Base-by-base conservation (phyloP, 208 protist genomes). In the Acanthamoeba triangularis region DNA sequence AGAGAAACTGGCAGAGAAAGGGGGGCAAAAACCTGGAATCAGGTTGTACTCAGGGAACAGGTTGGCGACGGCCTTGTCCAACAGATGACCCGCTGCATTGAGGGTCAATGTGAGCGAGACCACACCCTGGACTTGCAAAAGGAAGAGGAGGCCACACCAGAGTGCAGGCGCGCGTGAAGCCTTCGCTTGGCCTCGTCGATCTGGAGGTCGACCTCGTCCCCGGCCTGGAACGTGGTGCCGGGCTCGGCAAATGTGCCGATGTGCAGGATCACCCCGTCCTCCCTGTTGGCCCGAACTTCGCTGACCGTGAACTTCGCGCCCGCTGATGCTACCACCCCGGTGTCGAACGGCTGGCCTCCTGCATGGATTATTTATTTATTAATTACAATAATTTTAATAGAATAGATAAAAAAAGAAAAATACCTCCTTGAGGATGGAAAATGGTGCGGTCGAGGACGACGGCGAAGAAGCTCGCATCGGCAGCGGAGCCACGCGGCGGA, bases 281-380 rank as follows among this genome's bases (percentile, higher is more conserved):
- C 52, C n/a, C 82, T 28, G 33, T 90, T 67, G 30, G 30, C 20
- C 1, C 82, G 82, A 23, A 67, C 56, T 65, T 90, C 82, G 25
- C 56, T 13, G 3, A 90, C 82, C 0, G 11, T n/a, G 82, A 90
- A 90, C n/a, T 35, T 20, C 30, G 47, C 37, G 8, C 6, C 7
- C 49, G 14, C 63, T 16, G 25, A 11, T 5, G 11, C 30, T 1
- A 90, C 63, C 49, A 30, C 25, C 1, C 82, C 82, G 10, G 82
- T 90, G 52, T 90, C 82, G 56, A 90, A 90, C n/a, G 82, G 82
- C 56, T 90, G 82, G 1, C 82, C 82, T 44, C 82, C 82, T 90
- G 82, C 28, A 49, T 1, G n/a, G 59, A 65, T 5, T 1, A 5
- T 65, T 65, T n/a, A n/a, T 65, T 3, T 65, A n/a, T 65, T 1